Base-by-base conservation (phyloP, 768 basidiomycete genomes). In the Neoboletus magnificus region DNA sequence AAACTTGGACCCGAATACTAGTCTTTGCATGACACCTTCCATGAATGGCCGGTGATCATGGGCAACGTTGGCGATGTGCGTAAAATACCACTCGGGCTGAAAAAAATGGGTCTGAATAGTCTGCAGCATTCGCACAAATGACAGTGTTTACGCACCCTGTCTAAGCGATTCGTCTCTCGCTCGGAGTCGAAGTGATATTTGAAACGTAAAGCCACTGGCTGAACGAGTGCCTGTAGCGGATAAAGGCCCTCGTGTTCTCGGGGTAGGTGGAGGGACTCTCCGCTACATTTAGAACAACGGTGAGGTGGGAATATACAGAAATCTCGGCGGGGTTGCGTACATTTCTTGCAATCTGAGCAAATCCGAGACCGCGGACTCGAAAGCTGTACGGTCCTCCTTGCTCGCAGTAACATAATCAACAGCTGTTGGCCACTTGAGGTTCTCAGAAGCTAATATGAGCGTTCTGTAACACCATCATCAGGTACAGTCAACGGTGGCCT, bases 71-170 rank as follows among this genome's bases (percentile, higher is more conserved):
- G 91, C 78, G 23, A 98, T 77, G 68, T 98, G 91, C 3, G 93
- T 87, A 67, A 98, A 91, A 65, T 92, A 98, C 92, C 95, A 98
- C 70, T 98, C 97, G 1, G 97, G 96, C 93, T 96, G 65, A 23
- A 46, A 25, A 25, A 48, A 51, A 59, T 27, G 39, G 23, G 16
- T 23, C 16, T 48, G n/a, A 54, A 22, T 45, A 8, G 33, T 49
- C 30, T 33, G 51, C 5, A 39, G 7, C 8, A 25, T 37, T 48
- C 41, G 22, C 18, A 33, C 16, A 15, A 16, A 49, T n/a, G 27
- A 41, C 20, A 39, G 8, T 32, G 15, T 10, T 39, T 41, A 41
- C 53, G 50, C 49, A 90, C 94, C 83, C 98, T 98, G 74, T 98
- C 96, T 11, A 93, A 70, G 49, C 91, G 80, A 70, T 98, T 99